Conservation (phyloP, 768 basidiomycete species). For the Termitomyces sp. region DNA sequence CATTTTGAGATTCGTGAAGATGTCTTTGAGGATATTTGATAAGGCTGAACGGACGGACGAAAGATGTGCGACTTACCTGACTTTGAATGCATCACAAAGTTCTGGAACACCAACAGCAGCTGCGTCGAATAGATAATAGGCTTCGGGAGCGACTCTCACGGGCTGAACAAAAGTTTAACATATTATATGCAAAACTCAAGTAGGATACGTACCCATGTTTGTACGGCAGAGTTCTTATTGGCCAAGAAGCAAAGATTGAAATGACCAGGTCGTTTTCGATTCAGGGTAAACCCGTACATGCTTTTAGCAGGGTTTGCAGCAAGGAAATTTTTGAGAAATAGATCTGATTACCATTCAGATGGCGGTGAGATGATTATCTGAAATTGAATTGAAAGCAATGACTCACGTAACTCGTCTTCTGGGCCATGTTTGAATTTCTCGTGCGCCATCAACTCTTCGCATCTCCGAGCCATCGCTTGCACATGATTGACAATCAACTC, state of each 20-base stretch:
- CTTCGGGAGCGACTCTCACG: conserved; percentile 81
- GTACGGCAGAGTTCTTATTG: conserved; percentile 84
- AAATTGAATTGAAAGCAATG: not conserved
- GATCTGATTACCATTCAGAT: conserved; percentile 42
- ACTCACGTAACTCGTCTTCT: conserved; percentile 88
- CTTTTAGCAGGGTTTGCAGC: conserved; percentile 92
- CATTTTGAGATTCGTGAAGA: conserved; percentile 70
- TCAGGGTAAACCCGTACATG: conserved; percentile 92
- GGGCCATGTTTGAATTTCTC: conserved; percentile 90
- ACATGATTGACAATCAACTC: conserved; percentile 97
- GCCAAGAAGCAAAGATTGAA: conserved; percentile 92
- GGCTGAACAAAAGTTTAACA: conserved; percentile 42
- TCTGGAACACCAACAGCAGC: conserved; percentile 89
- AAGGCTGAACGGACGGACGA: conserved; percentile 2
- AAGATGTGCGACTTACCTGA: conserved; percentile 40
- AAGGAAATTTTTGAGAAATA: conserved; percentile 84
- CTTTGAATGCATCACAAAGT: conserved; percentile 96
- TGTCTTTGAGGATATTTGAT: conserved; percentile 38
- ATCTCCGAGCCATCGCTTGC: conserved; percentile 86
- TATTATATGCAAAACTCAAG: not conserved
- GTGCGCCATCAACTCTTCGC: conserved; percentile 91
- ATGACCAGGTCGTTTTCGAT: conserved; percentile 86
- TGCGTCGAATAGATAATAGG: conserved; percentile 87
- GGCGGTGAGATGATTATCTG: not conserved
- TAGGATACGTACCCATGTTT: conserved; percentile 71